A percentile compares a stretch with the other conserved stretches of the same genome.
phyloP scores from a whole-genome alignment of 2,329 filamentous ascomycete species.

The Teratosphaeria epicoccoides region DNA sequence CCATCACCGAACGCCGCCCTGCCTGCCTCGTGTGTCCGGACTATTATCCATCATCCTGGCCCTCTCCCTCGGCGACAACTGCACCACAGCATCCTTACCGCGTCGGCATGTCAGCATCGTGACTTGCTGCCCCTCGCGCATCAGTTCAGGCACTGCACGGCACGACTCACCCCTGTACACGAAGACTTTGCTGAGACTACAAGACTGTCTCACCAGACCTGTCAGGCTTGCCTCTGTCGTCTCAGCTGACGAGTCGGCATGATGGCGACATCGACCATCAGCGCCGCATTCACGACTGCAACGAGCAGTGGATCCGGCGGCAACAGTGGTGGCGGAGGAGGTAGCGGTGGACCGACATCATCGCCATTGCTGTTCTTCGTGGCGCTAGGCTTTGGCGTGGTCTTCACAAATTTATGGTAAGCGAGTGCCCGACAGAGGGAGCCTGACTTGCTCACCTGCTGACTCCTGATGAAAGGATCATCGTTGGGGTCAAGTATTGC shows the following conservation, averaged over 20 bases:
- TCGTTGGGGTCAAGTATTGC: constrained; percentile 98
- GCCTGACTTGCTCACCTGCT: not conserved
- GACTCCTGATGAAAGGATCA: constrained; percentile 58
- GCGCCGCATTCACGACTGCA: not conserved
- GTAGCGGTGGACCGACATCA: constrained; percentile 46
- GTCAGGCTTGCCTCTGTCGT: not conserved
- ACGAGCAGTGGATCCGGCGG: not conserved
- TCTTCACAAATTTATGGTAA: constrained; percentile 98
- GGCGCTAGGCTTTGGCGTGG: constrained; percentile 89
- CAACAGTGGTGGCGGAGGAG: not conserved
- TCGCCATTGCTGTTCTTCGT: constrained; percentile 85
- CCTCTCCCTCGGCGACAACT: not conserved
- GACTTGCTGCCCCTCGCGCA: too few species aligned
- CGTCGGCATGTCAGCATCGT: not conserved
- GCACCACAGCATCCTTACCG: not conserved
- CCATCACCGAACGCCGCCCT: not conserved
- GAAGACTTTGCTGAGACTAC: not conserved
- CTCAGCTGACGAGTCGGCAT: not conserved
- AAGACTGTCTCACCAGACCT: not conserved
- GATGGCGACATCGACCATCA: not conserved
- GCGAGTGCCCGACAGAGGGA: constrained; percentile 20
- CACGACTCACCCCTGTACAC: not conserved
- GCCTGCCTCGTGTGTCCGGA: not conserved
- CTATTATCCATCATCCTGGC: not conserved
- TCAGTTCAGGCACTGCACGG: too few species aligned